These are phyloP conservation scores for Babesia bovis DNA, from an alignment of 169 alveolate genomes.

Conservation along the genomic window DNA sequence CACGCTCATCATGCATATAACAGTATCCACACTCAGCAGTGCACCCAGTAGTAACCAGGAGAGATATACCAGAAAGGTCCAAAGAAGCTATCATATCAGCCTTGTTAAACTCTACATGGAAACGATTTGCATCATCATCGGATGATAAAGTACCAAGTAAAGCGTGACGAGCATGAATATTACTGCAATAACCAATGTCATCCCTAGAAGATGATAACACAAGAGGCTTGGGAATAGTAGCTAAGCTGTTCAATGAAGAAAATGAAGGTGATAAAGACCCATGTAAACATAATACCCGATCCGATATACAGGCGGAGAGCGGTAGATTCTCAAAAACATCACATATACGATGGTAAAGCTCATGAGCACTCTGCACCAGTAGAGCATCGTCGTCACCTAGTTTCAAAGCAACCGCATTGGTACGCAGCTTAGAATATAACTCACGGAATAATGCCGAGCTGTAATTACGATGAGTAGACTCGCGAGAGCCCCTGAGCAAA, in stretches of 20 bases:
- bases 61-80: constrained; percentile 13
- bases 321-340: constrained; percentile 93
- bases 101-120: not conserved
- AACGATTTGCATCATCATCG: not conserved
- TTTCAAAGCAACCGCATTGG: constrained; percentile 21
- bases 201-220: not conserved
- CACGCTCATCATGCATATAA: constrained; percentile 19
- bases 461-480: constrained; percentile 24
- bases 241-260: constrained; percentile 77
- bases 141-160: constrained; percentile 24
- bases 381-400: constrained; percentile 49
- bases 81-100: constrained; percentile 7
- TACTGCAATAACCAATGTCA: constrained; percentile 2
- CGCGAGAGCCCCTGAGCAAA: constrained; percentile 37
- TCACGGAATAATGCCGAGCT: constrained; percentile 50
- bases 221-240: constrained; percentile 77
- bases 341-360: constrained; percentile 89
- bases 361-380: constrained; percentile 81
- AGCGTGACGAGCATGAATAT: constrained; percentile 30
- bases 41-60: constrained; percentile 32
- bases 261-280: constrained; percentile 87
- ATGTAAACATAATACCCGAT: constrained; percentile 89
- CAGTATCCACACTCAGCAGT: constrained; percentile 5
- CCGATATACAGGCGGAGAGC: constrained; percentile 91
- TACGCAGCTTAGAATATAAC: constrained; percentile 24